phyloP scores from a whole-genome alignment of 2,329 filamentous ascomycete species.

The Trichoderma aggressivum region DNA sequence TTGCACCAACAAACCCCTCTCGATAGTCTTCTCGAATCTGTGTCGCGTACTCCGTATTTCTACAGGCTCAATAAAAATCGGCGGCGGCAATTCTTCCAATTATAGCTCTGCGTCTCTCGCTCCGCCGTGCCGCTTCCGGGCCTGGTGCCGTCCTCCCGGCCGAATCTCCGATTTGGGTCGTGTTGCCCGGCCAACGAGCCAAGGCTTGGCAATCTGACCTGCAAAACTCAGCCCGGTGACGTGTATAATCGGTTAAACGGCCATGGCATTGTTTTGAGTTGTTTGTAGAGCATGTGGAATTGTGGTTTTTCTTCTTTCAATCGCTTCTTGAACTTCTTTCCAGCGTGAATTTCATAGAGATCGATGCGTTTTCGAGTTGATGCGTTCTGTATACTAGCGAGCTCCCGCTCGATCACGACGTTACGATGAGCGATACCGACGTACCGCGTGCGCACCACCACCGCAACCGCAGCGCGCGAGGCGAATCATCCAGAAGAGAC shows the following conservation, averaged over 20 bases:
- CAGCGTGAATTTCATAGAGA: not conserved
- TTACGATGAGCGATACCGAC: conserved; percentile 36
- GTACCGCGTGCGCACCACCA: conserved; percentile 32
- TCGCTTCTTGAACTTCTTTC: not conserved
- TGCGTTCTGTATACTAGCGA: conserved; percentile 24
- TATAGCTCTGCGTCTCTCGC: not conserved
- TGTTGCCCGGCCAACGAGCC: conserved; percentile 16
- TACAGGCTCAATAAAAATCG: not conserved
- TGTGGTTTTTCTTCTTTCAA: not conserved
- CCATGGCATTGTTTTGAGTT: conserved; percentile 1
- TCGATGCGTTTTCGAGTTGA: not conserved
- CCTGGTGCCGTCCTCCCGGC: conserved; percentile 11
- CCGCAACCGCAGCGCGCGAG: conserved; percentile 30
- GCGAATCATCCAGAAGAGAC: conserved; percentile 32
- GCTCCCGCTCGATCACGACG: conserved; percentile 18
- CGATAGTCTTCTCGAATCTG: not conserved
- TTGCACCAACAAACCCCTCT: not conserved
- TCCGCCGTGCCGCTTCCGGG: conserved; percentile 8
- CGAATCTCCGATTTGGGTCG: not conserved
- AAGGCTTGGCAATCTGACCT: conserved; percentile 4
- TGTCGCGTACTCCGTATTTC: not conserved
- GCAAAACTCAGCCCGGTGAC: conserved; percentile 10
- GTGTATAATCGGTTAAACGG: conserved; percentile 13
- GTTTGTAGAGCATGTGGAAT: not conserved
- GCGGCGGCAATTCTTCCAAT: not conserved